Conservation (phyloP, 2,329 filamentous ascomycete genomes). For the Fusarium sp. region DNA sequence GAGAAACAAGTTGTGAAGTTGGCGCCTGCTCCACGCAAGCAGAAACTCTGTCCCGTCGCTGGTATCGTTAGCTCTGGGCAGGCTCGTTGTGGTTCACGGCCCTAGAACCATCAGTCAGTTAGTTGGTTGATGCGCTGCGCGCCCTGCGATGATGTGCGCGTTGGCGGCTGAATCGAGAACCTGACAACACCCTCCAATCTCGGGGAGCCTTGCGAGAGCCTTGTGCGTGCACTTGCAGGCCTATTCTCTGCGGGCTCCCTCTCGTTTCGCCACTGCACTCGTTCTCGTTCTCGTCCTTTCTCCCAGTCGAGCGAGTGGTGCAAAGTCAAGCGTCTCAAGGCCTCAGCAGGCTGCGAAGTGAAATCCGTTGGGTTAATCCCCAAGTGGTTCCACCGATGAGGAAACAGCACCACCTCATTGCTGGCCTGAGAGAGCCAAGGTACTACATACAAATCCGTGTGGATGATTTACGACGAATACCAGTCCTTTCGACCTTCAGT, state of each 20-base stretch:
- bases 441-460: conserved; percentile 51
- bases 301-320: conserved; percentile 20
- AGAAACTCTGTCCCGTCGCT: conserved; percentile 4
- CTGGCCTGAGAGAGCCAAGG: conserved; percentile 31
- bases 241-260: conserved; percentile 15
- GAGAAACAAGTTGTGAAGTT: neutral
- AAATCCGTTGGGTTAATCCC: conserved; percentile 37
- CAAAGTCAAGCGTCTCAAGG: conserved; percentile 30
- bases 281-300: conserved; percentile 5
- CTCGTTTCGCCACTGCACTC: conserved; percentile 5
- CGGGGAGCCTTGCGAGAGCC: conserved; percentile 15
- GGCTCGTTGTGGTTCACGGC: conserved; percentile 8
- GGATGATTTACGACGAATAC: conserved; percentile 49
- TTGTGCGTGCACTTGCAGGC: conserved; percentile 43
- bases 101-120: conserved; percentile 2
- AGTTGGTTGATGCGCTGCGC: conserved; percentile 5
- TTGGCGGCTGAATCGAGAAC: conserved; percentile 13
- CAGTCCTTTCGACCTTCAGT: conserved; percentile 22
- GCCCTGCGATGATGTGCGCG: conserved; percentile 7
- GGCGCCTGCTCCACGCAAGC: neutral
- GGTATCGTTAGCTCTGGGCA: neutral
- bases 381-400: conserved; percentile 34
- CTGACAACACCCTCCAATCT: conserved; percentile 1
- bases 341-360: conserved; percentile 14
- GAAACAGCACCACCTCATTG: conserved; percentile 24